Evolutionary conservation across 257 asterid species (phyloP).

Genomic region (Mitragyna speciosa): DNA sequence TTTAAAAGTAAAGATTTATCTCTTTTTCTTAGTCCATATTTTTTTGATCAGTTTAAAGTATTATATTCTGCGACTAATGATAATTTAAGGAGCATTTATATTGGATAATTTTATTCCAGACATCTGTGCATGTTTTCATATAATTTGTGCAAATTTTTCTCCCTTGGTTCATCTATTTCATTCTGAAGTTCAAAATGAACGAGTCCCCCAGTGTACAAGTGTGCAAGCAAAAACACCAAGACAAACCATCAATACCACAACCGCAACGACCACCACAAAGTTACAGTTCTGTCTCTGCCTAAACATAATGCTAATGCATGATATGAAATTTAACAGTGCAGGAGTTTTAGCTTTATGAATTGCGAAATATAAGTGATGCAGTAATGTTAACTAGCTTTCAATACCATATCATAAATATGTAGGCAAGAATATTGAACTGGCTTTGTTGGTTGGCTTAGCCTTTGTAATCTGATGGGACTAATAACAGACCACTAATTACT

Average conservation of each 20-base stretch:
- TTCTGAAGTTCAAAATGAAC: not conserved
- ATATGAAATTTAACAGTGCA: too few species aligned
- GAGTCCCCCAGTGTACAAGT: too few species aligned
- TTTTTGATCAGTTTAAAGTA: not conserved
- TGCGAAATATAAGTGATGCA: too few species aligned
- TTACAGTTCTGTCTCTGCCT: too few species aligned
- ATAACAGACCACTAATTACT: not conserved
- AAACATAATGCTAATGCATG: too few species aligned
- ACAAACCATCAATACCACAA: too few species aligned
- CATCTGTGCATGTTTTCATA: not conserved
- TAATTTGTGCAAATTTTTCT: not conserved
- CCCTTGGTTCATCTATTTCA: not conserved
- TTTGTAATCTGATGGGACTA: not conserved
- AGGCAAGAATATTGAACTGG: not conserved
- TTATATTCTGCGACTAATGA: not conserved
- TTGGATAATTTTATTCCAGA: not conserved
- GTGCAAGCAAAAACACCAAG: too few species aligned
- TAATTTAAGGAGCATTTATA: slow-evolving; percentile 4
- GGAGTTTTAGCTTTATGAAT: too few species aligned
- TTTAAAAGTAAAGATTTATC: not conserved
- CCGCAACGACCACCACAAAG: too few species aligned
- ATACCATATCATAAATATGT: not conserved
- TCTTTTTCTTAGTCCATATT: not conserved
- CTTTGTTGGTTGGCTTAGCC: not conserved
- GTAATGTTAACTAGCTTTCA: not conserved